Conservation (phyloP, 2,329 filamentous ascomycete genomes). For the Alternaria consortialis region DNA sequence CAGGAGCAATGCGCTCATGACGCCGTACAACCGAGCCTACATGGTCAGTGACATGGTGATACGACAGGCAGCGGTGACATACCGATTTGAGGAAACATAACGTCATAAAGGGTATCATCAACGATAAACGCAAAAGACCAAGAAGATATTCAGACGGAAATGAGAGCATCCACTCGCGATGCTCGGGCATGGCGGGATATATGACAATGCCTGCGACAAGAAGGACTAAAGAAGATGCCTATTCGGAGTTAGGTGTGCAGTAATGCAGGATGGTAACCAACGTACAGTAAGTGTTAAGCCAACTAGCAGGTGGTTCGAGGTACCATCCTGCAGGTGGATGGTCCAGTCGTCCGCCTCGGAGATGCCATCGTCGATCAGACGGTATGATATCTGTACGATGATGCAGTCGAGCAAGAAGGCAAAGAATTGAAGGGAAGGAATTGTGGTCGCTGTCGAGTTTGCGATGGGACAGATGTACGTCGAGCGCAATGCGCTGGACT, state of each 20-base stretch:
- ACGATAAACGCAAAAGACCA: slow-evolving; percentile 47
- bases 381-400: slow-evolving; percentile 35
- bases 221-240: slow-evolving; percentile 45
- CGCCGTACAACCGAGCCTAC: slow-evolving; percentile 44
- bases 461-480: slow-evolving; percentile 46
- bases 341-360: slow-evolving; percentile 34
- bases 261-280: background rate
- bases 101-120: slow-evolving; percentile 51
- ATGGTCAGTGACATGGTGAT: slow-evolving; percentile 20
- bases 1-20: slow-evolving; percentile 47
- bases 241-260: slow-evolving; percentile 23
- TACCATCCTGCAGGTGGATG: slow-evolving; percentile 38
- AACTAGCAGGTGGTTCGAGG: slow-evolving; percentile 38
- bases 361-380: slow-evolving; percentile 39
- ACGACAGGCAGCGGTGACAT: slow-evolving; percentile 17
- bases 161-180: slow-evolving; percentile 47
- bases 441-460: slow-evolving; percentile 32
- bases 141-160: slow-evolving; percentile 45
- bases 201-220: slow-evolving; percentile 40
- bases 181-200: slow-evolving; percentile 44
- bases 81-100: slow-evolving; percentile 49
- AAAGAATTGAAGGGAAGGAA: slow-evolving; percentile 43
- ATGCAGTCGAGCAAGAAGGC: slow-evolving; percentile 42
- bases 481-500: slow-evolving; percentile 40
- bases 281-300: slow-evolving; percentile 44